phyloP scores from a whole-genome alignment of 2,329 filamentous ascomycete species.

The Furcasterigmium furcatum region DNA sequence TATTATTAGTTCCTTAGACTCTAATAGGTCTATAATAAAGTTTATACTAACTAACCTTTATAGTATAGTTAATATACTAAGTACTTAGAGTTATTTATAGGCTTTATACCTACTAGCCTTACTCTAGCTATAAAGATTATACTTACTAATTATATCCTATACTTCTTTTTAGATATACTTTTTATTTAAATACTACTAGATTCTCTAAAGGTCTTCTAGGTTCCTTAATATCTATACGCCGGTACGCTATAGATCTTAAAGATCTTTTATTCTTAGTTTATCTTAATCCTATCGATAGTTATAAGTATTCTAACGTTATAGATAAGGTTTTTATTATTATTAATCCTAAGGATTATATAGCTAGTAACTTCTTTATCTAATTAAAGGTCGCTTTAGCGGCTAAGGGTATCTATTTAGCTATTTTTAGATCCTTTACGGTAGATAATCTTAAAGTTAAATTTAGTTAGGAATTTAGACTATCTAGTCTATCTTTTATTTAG shows the following conservation, averaged over 20 bases:
- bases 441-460: neutral
- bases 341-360: neutral
- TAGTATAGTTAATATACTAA: too few relatives aligned
- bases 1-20: neutral
- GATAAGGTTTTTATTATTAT: neutral
- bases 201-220: neutral
- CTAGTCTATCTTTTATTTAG: conserved; percentile 3
- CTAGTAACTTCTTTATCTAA: neutral
- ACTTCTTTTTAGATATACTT: neutral
- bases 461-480: neutral
- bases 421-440: neutral
- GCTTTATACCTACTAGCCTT: too few relatives aligned
- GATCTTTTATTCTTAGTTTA: neutral
- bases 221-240: neutral
- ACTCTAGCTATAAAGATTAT: too few relatives aligned
- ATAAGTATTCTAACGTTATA: neutral
- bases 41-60: too few relatives aligned
- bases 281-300: neutral
- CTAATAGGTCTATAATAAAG: neutral
- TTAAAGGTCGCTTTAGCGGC: neutral
- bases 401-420: neutral
- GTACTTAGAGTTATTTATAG: neutral
- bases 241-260: neutral
- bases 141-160: neutral
- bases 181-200: neutral